Base-by-base conservation (phyloP, 257 asterid species). In the Solanum piurae region DNA sequence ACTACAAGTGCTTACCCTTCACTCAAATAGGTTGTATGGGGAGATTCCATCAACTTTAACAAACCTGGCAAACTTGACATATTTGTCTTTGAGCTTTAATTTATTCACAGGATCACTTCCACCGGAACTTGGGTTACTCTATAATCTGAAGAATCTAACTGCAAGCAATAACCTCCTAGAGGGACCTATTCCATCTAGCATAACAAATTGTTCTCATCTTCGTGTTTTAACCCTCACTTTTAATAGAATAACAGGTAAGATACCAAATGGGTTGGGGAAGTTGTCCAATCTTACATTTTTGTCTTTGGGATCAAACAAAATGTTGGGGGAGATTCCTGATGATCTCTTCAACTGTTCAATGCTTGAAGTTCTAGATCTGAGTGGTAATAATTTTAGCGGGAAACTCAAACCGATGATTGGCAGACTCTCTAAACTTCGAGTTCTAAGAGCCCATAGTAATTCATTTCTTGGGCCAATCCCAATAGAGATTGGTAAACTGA, bases 1-100 rank as follows among this genome's bases (percentile, higher is more conserved):
- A 25, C 86, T 96, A 25, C 38, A 92, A 89, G 91, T 94, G 20
- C 88, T 96, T 25, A 96, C 98, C 52, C 97, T 96, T 83, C 99
- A 96, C 68, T 87, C 88, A 6, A 96, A 95, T 88, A 91, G 92
- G 55, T 92, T 96, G 87, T 91, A 92, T 3, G 98, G 98, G 23
- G 94, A 87, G 86, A 89, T 95, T 82, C 99, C 98, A 29, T 76
- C 92, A 40, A 90, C 91, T 23, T 87, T 96, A 84, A 94, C 98
- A 12, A 87, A 77, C 46, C 85, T 95, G 91, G 83, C 89, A 88
- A 94, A 94, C 91, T 89, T 96, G 38, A 71, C 96, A 13, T 94
- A 94, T 89, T 86, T 95, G 88, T 92, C 98, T 37, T 27, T 96
- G 38, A 88, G 98, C 86, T 92, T 92, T 91, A 96, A 95, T 89